phyloP scores from a whole-genome alignment of 768 basidiomycete genomes.

The Phallus indusiatus region DNA sequence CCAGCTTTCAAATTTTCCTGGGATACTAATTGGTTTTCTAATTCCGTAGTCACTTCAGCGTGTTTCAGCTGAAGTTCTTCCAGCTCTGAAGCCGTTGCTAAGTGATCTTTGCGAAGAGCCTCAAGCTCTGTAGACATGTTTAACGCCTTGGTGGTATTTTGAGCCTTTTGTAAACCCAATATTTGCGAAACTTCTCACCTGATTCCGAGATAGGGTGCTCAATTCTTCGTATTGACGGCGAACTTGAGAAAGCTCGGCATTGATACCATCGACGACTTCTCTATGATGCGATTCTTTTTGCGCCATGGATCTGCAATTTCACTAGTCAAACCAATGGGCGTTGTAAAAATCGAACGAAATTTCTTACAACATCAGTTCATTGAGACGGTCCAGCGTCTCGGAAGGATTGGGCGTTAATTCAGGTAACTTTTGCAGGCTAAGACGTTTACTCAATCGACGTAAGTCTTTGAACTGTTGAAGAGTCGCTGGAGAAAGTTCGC shows the following conservation, averaged over 20 bases:
- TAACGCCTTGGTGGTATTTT: constrained; percentile 38
- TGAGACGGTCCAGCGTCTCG: constrained; percentile 69
- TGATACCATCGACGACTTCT: constrained; percentile 67
- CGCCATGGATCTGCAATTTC: constrained; percentile 74
- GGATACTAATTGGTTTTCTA: constrained; percentile 22
- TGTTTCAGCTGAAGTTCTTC: constrained; percentile 52
- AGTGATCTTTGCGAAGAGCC: constrained; percentile 53
- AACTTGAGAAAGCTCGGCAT: constrained; percentile 53
- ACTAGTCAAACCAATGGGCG: not conserved
- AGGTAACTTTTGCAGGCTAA: constrained; percentile 24
- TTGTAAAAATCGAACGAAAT: constrained; percentile 5
- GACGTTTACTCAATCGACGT: constrained; percentile 49
- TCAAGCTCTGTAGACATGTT: constrained; percentile 89
- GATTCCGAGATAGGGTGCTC: constrained; percentile 71
- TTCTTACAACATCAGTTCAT: constrained; percentile 86
- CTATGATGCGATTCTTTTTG: constrained; percentile 90
- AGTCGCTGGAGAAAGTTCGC: constrained; percentile 59
- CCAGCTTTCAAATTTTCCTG: constrained; percentile 27
- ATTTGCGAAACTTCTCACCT: constrained; percentile 38
- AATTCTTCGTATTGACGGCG: constrained; percentile 78
- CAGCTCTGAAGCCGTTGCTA: constrained; percentile 40
- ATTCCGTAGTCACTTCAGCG: constrained; percentile 29
- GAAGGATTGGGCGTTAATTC: constrained; percentile 40
- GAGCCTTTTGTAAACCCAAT: not conserved
- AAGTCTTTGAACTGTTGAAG: constrained; percentile 66